phyloP scores from a whole-genome alignment of 768 basidiomycete genomes.

The Phlebiopsis gigantea region DNA sequence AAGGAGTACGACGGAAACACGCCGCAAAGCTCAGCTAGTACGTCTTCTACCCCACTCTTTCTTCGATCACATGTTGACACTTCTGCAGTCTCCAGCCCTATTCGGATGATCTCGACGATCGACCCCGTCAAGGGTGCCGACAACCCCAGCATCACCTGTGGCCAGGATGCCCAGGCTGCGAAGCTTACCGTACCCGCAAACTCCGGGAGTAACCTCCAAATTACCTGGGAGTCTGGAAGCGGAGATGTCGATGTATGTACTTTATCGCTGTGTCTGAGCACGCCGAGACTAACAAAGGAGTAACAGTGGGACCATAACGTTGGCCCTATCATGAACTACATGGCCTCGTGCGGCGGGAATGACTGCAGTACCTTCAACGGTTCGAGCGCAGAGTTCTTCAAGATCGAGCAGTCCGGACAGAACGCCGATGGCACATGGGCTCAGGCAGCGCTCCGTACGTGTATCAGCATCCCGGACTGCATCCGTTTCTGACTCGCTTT shows the following conservation, averaged over 20 bases:
- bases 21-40: slow-evolving; percentile 27
- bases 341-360: slow-evolving; percentile 53
- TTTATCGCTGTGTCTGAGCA: background rate
- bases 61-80: background rate
- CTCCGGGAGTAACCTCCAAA: slow-evolving; percentile 50
- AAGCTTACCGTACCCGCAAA: slow-evolving; percentile 46
- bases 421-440: slow-evolving; percentile 24
- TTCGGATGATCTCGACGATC: slow-evolving; percentile 38
- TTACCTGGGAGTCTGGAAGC: slow-evolving; percentile 39
- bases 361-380: slow-evolving; percentile 60
- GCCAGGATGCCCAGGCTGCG: slow-evolving; percentile 44
- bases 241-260: background rate
- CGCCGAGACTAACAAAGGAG: background rate
- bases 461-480: slow-evolving; percentile 4
- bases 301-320: slow-evolving; percentile 49
- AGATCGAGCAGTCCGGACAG: slow-evolving; percentile 34
- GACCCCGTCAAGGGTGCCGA: slow-evolving; percentile 49
- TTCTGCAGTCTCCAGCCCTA: slow-evolving; percentile 18
- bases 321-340: slow-evolving; percentile 72
- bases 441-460: slow-evolving; percentile 26
- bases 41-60: background rate
- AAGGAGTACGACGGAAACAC: slow-evolving; percentile 38
- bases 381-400: slow-evolving; percentile 67
- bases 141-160: slow-evolving; percentile 56
- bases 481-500: background rate